Evolutionary conservation across 805 yeast genomes (phyloP).

Genomic region (Tetrapisispora namnaoensis): DNA sequence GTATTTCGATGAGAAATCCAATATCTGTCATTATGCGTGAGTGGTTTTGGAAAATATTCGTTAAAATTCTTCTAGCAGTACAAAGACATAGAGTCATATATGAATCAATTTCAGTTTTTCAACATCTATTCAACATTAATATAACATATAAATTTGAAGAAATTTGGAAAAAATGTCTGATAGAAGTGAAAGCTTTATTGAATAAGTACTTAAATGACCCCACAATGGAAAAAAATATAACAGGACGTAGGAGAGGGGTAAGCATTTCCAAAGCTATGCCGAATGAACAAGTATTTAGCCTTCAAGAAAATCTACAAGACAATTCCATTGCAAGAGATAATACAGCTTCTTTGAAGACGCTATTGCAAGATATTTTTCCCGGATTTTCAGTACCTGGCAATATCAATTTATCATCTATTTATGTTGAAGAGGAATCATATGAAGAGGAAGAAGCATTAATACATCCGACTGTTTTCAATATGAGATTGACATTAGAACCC

Average conservation of each 20-base stretch:
- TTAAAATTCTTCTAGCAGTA: constrained; percentile 49
- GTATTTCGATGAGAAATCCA: constrained; percentile 36
- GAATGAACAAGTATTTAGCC: constrained; percentile 11
- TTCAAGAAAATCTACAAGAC: constrained; percentile 23
- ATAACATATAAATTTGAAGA: constrained; percentile 30
- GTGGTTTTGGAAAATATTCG: constrained; percentile 60
- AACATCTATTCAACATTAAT: constrained; percentile 15
- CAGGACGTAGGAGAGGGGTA: not conserved
- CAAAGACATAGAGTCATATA: constrained; percentile 61
- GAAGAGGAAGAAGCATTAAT: constrained; percentile 56
- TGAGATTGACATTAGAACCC: constrained; percentile 68
- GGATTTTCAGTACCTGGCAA: constrained; percentile 41
- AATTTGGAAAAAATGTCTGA: constrained; percentile 39
- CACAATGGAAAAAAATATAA: constrained; percentile 1
- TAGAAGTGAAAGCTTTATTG: constrained; percentile 17
- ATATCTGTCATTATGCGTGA: constrained; percentile 53
- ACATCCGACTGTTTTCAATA: constrained; percentile 64
- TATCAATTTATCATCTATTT: constrained; percentile 33
- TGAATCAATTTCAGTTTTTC: constrained; percentile 39
- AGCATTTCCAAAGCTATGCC: not conserved
- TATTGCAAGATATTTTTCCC: constrained; percentile 58
- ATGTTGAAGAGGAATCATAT: constrained; percentile 50
- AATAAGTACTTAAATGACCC: constrained; percentile 17
- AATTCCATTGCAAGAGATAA: constrained; percentile 24
- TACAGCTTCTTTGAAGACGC: constrained; percentile 33